These are phyloP conservation scores for Pythium dissotocum DNA, from an alignment of 352 stramenopile species.

Conservation along the genomic window DNA sequence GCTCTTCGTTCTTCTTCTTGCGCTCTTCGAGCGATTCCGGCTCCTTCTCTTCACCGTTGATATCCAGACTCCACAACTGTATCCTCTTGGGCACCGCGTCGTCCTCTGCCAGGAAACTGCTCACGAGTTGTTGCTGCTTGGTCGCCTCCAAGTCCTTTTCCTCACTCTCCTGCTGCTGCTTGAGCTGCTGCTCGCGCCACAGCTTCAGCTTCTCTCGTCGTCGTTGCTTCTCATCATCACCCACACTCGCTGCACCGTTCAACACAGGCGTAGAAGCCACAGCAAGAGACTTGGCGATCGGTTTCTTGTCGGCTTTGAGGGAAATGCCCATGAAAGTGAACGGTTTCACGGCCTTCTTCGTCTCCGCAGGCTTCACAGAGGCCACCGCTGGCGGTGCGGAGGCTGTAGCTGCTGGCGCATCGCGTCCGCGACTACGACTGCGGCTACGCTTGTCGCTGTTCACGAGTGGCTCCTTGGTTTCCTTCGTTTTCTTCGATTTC, in stretches of 20 bases:
- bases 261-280: not conserved
- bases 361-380: not conserved
- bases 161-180: conserved; percentile 50
- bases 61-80: conserved; percentile 59
- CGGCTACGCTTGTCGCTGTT: conserved; percentile 30
- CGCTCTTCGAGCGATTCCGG: conserved; percentile 51
- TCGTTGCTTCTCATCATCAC: conserved; percentile 45
- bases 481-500: conserved; percentile 6
- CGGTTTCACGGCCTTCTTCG: conserved; percentile 20
- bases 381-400: conserved; percentile 4
- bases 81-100: conserved; percentile 70
- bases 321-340: conserved; percentile 77
- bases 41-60: conserved; percentile 59
- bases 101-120: conserved; percentile 60
- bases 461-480: conserved; percentile 29
- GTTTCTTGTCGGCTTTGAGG: conserved; percentile 47
- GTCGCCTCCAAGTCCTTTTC: conserved; percentile 33
- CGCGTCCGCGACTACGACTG: conserved; percentile 30
- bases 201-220: conserved; percentile 53
- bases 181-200: conserved; percentile 59
- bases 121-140: conserved; percentile 36
- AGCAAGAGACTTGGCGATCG: conserved; percentile 16
- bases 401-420: not conserved
- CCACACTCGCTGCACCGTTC: not conserved
- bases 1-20: conserved; percentile 42